These are phyloP conservation scores for Suillus paluster DNA, from an alignment of 768 basidiomycete genomes.

Conservation along the genomic window DNA sequence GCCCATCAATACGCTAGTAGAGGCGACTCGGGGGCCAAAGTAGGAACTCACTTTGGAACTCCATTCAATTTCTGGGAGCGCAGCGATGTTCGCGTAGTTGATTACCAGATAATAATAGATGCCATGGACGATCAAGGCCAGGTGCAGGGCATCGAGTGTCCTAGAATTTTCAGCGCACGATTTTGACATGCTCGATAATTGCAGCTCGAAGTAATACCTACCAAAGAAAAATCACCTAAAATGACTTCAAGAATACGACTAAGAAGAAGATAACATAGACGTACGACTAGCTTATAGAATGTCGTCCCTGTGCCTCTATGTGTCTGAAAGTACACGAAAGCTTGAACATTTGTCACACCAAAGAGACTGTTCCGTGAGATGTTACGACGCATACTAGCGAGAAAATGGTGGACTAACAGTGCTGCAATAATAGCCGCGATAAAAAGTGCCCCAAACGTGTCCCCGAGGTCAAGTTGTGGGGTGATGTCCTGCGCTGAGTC, in stretches of 20 bases:
- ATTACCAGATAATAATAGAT: constrained; percentile 42
- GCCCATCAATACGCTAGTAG: background rate
- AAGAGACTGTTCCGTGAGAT: background rate
- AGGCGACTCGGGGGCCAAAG: background rate
- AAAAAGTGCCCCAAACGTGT: background rate
- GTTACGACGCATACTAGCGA: background rate
- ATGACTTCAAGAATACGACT: background rate
- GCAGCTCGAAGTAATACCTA: background rate
- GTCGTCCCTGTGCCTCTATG: background rate
- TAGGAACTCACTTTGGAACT: background rate
- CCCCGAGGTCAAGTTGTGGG: background rate
- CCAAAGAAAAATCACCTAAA: constrained; percentile 12
- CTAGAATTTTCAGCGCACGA: constrained; percentile 17
- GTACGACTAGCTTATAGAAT: background rate
- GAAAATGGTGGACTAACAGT: background rate
- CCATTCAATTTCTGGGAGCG: constrained; percentile 36
- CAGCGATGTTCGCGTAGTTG: constrained; percentile 36
- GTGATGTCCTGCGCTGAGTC: background rate
- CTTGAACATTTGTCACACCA: constrained; percentile 1
- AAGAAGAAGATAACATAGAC: background rate
- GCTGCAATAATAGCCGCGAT: background rate
- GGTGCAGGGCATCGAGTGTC: constrained; percentile 40
- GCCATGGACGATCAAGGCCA: constrained; percentile 37
- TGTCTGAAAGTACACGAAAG: constrained; percentile 5
- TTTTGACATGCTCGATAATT: background rate